Base-by-base conservation (phyloP, 2,329 filamentous ascomycete genomes). In the Thelonectria olida region DNA sequence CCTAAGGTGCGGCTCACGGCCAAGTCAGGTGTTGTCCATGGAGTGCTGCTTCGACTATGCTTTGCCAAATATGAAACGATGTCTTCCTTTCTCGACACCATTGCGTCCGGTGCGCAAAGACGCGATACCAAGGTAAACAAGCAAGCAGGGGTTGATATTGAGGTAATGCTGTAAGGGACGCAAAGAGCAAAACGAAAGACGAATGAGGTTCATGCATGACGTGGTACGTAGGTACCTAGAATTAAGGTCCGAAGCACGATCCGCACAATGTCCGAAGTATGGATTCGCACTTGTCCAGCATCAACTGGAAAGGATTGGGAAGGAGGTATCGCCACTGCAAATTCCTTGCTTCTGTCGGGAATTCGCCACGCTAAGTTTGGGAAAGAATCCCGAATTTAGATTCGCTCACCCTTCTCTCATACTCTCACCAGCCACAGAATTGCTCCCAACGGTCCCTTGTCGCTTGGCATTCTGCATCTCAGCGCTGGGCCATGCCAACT, bases 401-500 rank as follows among this genome's bases (percentile, higher is more conserved):
- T n/a, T n/a, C n/a, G n/a, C n/a, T n/a, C n/a, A n/a, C n/a, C n/a
- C n/a, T n/a, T n/a, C n/a, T n/a, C n/a, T n/a, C n/a, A n/a, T n/a
- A n/a, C n/a, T n/a, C n/a, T n/a, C 39, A 45, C 41, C 51, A 54
- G 51, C 51, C 39, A 54, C 51, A 54, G 17, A 54, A 54, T 13
- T 54, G 51, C 39, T 25, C 23, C 51, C 48, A 39, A 23, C 48
- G 20, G 28, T 36, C 41, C 55, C 49, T 48, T 23, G 55, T 36
- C 41, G 31, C 49, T 58, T 53, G 31, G 41, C 42, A 41, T 10
- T 31, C 38, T 53, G 49, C 31, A 41, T 48, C 38, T 34, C 55
- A 42, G 55, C 48, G 28, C 50, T 58, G 52, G 20, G 44, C 53
- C 53, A 55, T 48, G 53, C 53, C 53, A 28, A 55, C 53, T 48